Evolutionary conservation across 345 rosid species (phyloP).

Genomic region (Psidium guajava): DNA sequence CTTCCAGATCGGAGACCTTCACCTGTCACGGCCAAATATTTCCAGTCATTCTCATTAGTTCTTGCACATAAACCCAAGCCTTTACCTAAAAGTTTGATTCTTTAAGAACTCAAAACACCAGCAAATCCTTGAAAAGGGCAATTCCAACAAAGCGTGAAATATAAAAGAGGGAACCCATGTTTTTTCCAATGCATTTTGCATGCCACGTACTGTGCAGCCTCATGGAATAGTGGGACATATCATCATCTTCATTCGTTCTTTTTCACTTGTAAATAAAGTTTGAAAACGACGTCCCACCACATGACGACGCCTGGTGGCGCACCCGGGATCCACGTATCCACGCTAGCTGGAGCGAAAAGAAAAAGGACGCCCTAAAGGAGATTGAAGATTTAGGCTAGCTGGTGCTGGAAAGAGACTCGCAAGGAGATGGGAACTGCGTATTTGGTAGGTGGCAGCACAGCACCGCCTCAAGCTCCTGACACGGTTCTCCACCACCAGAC

Average conservation of each 20-base stretch:
- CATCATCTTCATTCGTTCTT: neutral
- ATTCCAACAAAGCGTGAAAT: neutral
- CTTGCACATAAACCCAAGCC: neutral
- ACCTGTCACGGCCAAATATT: constrained; percentile 15
- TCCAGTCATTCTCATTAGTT: neutral
- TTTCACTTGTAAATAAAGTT: neutral
- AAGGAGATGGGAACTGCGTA: neutral
- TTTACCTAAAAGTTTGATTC: neutral
- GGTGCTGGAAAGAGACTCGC: neutral
- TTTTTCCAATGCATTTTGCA: neutral
- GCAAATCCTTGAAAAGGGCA: neutral
- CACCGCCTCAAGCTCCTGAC: neutral
- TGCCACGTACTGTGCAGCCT: neutral
- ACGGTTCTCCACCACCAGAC: neutral
- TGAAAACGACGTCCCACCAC: neutral
- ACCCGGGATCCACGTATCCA: neutral
- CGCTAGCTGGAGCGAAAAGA: neutral
- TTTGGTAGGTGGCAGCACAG: neutral
- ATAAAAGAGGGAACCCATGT: neutral
- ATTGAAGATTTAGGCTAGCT: neutral
- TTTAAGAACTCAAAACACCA: neutral
- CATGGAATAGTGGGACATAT: neutral
- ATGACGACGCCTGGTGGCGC: neutral
- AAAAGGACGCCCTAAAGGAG: neutral
- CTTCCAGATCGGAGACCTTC: constrained; percentile 43